Percentiles rank a stretch among this genome's conserved stretches.
Evolutionary conservation across 192 early-diverging fungal genomes (phyloP).

Genomic region (Gigaspora rosea): DNA sequence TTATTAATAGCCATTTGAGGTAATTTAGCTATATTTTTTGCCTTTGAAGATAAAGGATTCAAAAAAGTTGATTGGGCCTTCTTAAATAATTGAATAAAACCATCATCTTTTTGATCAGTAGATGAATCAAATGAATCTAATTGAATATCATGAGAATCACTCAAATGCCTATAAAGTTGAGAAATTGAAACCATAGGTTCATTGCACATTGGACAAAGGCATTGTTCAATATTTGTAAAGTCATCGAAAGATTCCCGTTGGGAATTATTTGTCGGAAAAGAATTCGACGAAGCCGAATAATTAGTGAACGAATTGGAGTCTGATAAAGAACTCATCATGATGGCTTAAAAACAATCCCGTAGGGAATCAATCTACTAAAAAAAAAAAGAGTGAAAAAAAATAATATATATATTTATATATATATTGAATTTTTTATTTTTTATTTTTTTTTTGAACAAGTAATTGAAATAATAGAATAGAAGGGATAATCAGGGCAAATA

Average conservation of each 20-base stretch:
- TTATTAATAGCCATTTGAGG: constrained; percentile 42
- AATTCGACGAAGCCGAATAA: neutral
- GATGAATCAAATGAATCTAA: constrained; percentile 40
- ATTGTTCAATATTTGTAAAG: constrained; percentile 17
- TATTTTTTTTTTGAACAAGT: no score
- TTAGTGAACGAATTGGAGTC: constrained; percentile 18
- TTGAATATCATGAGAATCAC: constrained; percentile 39
- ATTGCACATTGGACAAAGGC: constrained; percentile 43
- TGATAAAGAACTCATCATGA: constrained; percentile 24
- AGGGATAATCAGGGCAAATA: no score
- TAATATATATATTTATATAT: no score
- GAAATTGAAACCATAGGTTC: constrained; percentile 38
- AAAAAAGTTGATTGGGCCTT: constrained; percentile 56
- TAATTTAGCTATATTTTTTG: constrained; percentile 45
- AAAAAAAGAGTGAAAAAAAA: no score
- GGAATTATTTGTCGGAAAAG: constrained; percentile 20
- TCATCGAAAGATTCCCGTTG: constrained; percentile 29
- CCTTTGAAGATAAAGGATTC: constrained; percentile 40
- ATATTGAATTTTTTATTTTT: no score
- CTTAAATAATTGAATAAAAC: constrained; percentile 50
- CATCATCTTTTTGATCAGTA: constrained; percentile 50
- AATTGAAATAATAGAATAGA: no score
- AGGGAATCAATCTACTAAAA: no score
- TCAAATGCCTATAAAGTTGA: constrained; percentile 51
- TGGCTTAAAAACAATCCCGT: no score